These are phyloP conservation scores for Funneliformis geosporum DNA, from an alignment of 192 early-diverging fungal species.

Conservation along the genomic window DNA sequence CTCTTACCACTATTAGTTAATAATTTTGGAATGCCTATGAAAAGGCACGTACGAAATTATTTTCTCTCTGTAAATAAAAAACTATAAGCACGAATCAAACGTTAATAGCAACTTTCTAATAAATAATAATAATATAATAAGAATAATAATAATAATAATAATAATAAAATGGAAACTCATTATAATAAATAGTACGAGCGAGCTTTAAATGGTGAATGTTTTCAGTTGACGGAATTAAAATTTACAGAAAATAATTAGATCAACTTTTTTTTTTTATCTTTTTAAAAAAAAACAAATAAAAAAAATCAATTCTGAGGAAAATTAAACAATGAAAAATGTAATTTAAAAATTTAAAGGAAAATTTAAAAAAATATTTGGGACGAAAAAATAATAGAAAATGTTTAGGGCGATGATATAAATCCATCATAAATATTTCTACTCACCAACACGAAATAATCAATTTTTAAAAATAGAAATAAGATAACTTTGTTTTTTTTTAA, in stretches of 20 bases:
- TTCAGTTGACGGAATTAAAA: too few relatives aligned
- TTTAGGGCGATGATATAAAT: neutral
- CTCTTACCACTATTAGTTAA: too few relatives aligned
- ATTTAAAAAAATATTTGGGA: neutral
- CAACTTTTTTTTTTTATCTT: neutral
- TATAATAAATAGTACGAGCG: too few relatives aligned
- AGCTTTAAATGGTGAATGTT: too few relatives aligned
- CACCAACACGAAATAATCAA: neutral
- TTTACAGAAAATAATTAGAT: neutral
- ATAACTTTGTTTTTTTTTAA: conserved; percentile 1
- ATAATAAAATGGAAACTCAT: too few relatives aligned
- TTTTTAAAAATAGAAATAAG: neutral
- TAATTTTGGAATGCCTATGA: too few relatives aligned
- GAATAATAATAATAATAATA: too few relatives aligned
- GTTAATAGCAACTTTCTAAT: too few relatives aligned
- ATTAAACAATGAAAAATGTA: neutral
- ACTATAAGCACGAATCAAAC: too few relatives aligned
- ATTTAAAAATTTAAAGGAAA: neutral
- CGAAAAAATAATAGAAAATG: neutral
- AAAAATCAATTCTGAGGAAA: neutral
- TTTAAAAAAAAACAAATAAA: neutral
- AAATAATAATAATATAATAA: too few relatives aligned
- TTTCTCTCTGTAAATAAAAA: too few relatives aligned
- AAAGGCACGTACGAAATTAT: too few relatives aligned
- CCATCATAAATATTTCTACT: neutral